A percentile compares a stretch with the other conserved stretches of the same genome.
phyloP scores from a whole-genome alignment of 2,329 filamentous ascomycete species.

The Raffaelea albimanens region DNA sequence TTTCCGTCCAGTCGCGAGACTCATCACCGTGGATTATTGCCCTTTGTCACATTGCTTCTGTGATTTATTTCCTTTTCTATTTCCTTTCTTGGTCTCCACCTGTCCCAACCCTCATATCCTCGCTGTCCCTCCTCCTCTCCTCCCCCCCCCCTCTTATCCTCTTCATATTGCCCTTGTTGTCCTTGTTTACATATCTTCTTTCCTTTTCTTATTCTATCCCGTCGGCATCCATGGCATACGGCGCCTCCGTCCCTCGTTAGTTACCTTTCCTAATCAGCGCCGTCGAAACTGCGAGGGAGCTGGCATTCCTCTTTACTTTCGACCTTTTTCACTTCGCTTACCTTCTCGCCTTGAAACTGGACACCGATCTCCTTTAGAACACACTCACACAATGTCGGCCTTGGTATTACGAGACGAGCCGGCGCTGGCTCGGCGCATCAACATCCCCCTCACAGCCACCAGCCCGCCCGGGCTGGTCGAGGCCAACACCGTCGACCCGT shows the following conservation, averaged over 20 bases:
- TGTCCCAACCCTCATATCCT: too few relatives aligned
- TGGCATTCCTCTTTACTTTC: slow-evolving; percentile 6
- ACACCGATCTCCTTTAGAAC: not conserved
- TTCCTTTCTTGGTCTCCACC: slow-evolving; percentile 1
- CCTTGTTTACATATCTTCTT: not conserved
- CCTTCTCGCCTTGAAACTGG: not conserved
- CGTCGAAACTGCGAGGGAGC: slow-evolving; percentile 2
- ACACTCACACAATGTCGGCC: slow-evolving; percentile 1
- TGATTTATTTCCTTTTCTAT: not conserved
- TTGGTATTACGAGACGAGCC: slow-evolving; percentile 15
- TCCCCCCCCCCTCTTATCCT: not conserved
- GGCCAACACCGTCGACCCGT: slow-evolving; percentile 64
- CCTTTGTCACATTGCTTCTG: too few relatives aligned
- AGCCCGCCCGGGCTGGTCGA: slow-evolving; percentile 54
- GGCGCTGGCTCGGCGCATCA: slow-evolving; percentile 43
- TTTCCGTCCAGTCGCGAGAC: too few relatives aligned
- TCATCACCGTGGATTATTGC: too few relatives aligned
- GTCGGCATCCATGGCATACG: slow-evolving; percentile 3
- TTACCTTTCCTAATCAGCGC: not conserved
- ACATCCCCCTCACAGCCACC: slow-evolving; percentile 49
- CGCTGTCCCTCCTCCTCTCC: not conserved
- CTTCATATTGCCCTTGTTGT: not conserved
- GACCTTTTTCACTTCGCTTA: not conserved
- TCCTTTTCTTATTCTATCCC: not conserved
- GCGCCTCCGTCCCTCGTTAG: slow-evolving; percentile 5